phyloP scores from a whole-genome alignment of 768 basidiomycete species.

The Astraeus odoratus region DNA sequence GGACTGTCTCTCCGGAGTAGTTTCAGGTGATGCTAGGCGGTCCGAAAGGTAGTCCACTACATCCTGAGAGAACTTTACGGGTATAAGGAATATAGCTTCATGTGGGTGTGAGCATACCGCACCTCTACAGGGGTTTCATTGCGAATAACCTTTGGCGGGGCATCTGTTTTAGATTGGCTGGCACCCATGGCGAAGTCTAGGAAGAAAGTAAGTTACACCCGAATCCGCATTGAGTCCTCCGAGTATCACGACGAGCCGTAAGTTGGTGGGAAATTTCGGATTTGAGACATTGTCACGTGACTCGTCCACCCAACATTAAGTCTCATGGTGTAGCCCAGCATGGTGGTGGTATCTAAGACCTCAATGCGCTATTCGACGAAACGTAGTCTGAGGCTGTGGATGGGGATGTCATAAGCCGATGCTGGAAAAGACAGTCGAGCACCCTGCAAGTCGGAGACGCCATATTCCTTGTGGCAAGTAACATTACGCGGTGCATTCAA shows the following conservation, averaged over 20 bases:
- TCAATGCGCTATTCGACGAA: too few relatives aligned
- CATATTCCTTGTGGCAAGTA: too few relatives aligned
- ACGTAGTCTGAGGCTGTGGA: too few relatives aligned
- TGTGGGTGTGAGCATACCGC: conserved; percentile 8
- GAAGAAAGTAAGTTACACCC: not conserved
- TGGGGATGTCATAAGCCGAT: too few relatives aligned
- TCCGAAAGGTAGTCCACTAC: conserved; percentile 77
- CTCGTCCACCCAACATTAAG: not conserved
- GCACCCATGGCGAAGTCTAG: conserved; percentile 57
- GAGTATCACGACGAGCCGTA: not conserved
- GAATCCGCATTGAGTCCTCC: not conserved
- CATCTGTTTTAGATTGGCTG: conserved; percentile 53
- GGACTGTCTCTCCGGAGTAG: conserved; percentile 62
- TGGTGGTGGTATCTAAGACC: too few relatives aligned
- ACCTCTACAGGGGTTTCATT: conserved; percentile 52
- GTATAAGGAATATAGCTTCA: conserved; percentile 6
- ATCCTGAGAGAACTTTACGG: conserved; percentile 67
- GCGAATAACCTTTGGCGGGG: conserved; percentile 51
- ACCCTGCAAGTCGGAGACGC: too few relatives aligned
- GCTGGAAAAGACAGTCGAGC: too few relatives aligned
- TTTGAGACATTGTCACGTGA: not conserved
- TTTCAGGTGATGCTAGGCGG: conserved; percentile 48
- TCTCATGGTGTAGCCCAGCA: not conserved
- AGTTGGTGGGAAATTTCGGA: not conserved
- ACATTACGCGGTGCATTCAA: too few relatives aligned